Evolutionary conservation across 2,329 filamentous ascomycete species (phyloP), one percentile per base, ranked within the genome.

Genomic region (Sporothrix dimorphospora): DNA sequence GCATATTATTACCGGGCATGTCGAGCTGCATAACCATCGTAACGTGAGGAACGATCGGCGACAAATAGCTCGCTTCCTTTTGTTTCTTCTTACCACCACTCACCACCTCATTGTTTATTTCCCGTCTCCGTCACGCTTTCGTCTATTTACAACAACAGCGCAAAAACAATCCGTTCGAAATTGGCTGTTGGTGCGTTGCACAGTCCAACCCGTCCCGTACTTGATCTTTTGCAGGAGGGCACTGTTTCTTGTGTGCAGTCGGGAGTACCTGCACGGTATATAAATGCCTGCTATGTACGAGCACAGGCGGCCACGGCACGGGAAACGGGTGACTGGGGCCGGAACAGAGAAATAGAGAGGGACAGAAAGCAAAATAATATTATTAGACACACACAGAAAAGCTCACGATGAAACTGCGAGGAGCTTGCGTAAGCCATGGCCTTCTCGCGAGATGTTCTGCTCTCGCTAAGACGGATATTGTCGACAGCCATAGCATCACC

Each of bases 241-340:
- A 42, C 21, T 12, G 14, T 40, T 61, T 42, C 42, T 4, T 7
- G 34, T 1, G 19, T 21, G 19, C n/a, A 61, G 12, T 21, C 9
- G 12, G 27, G 34, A 27, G n/a, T 24, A 57, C 57, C 3, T 9
- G 5, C n/a, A 21, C 57, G 57, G 34, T 24, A 24, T 61, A 42
- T 42, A 24, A 21, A 11, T 42, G 57, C 34, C 38, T 42, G 34
- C 24, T 24, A 67, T 51, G 47, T 8, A 12, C 21, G 40, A 4
- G 30, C 19, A 27, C 21, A 21, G 21, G 47, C 34, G 30, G 34
- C 66, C 30, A 24, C 49, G 66, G 49, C 66, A 69, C 66, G 49
- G 66, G 34, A 69, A 42, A 69, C 66, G 66, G 66, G 34, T 42
- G 30, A 57, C 66, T n/a, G 66, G 49, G 12, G 30, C 66, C 34